Evolutionary conservation across 768 basidiomycete species (phyloP), one percentile per base, ranked within the genome.

Genomic region (Pisolithus tinctorius): DNA sequence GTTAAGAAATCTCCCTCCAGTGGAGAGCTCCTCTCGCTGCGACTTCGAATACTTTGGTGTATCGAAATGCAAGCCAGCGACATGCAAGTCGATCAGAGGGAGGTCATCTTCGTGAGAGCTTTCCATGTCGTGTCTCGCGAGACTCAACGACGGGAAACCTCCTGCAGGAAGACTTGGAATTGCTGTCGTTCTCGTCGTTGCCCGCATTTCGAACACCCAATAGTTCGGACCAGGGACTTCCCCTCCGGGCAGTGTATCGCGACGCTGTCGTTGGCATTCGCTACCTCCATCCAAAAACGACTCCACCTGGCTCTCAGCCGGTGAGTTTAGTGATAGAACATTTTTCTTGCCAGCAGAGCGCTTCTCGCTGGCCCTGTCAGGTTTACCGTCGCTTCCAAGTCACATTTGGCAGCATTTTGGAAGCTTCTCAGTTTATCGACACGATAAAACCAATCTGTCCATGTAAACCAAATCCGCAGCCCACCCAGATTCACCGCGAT

Each of bases 211-310:
- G 60, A 36, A 47, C 66, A 13, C 59, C 64, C 25, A 65, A 55
- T 59, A 69, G 62, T 53, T 70, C 58, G 42, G 68, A 70, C 11
- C 82, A 84, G 57, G 77, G 78, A 23, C 72, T 84, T 29, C 86
- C 88, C n/a, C 67, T 91, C 40, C 89, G 88, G 64, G 88, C 86
- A 7, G 86, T 90, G 9, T 87, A 86, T 62, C 81, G 84, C 23
- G 87, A 85, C 50, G 72, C 77, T 4, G 72, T 83, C 0, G 84
- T 89, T 26, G 88, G 88, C 11, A 77, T 91, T 42, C 82, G 88
- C 23, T 91, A 90, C 59, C 68, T 88, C 31, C 73, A 84, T 55
- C 76, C 77, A 26, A 71, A 70, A 29, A 71, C 54, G 11, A 40
- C 60, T 5, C 57, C 61, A 8, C 57, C 59, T 16, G 64, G 64